Evolutionary conservation across 495 filamentous ascomycete species (phyloP), one percentile per base, ranked within the genome.

Genomic region (Bacidia gigantensis): DNA sequence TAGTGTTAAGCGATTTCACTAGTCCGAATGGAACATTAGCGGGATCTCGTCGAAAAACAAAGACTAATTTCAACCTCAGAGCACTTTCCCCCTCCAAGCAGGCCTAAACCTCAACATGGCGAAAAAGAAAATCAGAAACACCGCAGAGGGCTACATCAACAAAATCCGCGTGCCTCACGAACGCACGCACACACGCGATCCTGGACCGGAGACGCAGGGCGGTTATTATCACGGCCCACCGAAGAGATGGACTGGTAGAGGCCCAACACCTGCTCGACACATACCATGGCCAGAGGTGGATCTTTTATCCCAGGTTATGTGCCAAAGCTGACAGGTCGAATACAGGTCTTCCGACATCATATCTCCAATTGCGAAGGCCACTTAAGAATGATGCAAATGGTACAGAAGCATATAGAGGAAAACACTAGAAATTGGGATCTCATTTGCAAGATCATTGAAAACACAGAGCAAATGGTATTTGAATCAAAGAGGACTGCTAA

Each of bases 321-420:
- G 25, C 20, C 0, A 0, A 1, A 3, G 35, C 17, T 50, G 47
- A 50, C 46, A n/a, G n/a, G 45, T 12, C n/a, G 22, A 18, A 26
- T 32, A 43, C 39, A 66, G 64, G 57, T 66, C 2, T 65, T 66
- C 43, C 58, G 57, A 46, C 55, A 60, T 50, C 64, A 66, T 42
- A 58, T 66, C 0, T 65, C 63, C 2, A 14, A 58, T 11, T 26
- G 65, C 29, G 63, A 65, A 53, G 64, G 64, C n/a, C 64, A 66
- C 40, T 10, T 60, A 23, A 59, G 59, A 40, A 66, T 66, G 64
- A 50, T 64, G n/a, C 58, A 63, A 22, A 64, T 66, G 63, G 49
- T 66, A 7, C 51, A 55, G 11, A 60, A 66, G 39, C 58, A 65
- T 17, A 62, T 61, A 7, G 61, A 58, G 3, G 49, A 54, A 20